Evolutionary conservation across 768 basidiomycete species (phyloP), one percentile per base, ranked within the genome.

Genomic region (Mycena pura): DNA sequence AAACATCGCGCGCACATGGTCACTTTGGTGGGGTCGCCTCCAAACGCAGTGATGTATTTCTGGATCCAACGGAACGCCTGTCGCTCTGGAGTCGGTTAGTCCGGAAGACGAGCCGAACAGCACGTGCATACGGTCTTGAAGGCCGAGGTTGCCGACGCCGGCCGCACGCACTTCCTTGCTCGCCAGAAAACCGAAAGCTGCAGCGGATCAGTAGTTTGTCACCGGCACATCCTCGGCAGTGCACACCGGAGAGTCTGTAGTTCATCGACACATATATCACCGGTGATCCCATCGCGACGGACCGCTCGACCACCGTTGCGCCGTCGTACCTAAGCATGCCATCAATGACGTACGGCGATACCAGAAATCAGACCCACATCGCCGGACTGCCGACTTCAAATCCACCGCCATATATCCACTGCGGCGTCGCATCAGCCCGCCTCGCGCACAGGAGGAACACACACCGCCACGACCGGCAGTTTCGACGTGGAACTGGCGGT

Each of bases 391-490:
- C 68, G 2, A 68, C 39, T 27, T 70, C 69, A 31, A 68, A 70
- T 19, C 69, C 69, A 72, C 82, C 80, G 32, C 80, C 80, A 49
- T 69, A 80, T n/a, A n/a, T n/a, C n/a, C n/a, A n/a, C n/a, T n/a
- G n/a, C n/a, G n/a, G n/a, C n/a, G 11, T 10, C 28, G 13, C n/a
- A 19, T 25, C 27, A 28, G n/a, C n/a, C n/a, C n/a, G n/a, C n/a
- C n/a, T n/a, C n/a, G n/a, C n/a, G n/a, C n/a, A n/a, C n/a, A n/a
- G n/a, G n/a, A n/a, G n/a, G n/a, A n/a, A n/a, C n/a, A n/a, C n/a
- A n/a, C n/a, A n/a, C n/a, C n/a, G n/a, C n/a, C n/a, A n/a, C n/a
- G n/a, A n/a, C n/a, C n/a, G n/a, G n/a, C 2, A 85, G 72, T 43
- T 78, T 80, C 3, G 74, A 74, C n/a, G n/a, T n/a, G n/a, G n/a